Percentiles rank a stretch among this genome's conserved stretches.
Conservation (phyloP, 2,329 filamentous ascomycete species). For the Colletotrichum sublineola region DNA sequence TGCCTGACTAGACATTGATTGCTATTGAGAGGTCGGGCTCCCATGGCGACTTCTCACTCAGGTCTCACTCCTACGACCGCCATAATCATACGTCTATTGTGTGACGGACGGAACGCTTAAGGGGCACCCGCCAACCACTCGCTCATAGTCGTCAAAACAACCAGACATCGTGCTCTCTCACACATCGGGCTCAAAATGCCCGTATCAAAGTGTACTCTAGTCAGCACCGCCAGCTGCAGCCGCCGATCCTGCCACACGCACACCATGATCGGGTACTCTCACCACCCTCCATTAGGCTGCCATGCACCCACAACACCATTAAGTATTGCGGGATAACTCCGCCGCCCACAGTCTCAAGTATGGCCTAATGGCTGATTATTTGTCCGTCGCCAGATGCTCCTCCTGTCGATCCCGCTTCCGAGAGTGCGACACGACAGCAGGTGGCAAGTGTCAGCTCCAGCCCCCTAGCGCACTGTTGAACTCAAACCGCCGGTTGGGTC, state of each 20-base stretch:
- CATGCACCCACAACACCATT: slow-evolving; percentile 33
- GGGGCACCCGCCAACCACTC: not conserved
- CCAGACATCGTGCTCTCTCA: slow-evolving; percentile 17
- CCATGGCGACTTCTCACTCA: not conserved
- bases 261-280: slow-evolving; percentile 33
- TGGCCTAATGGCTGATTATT: slow-evolving; percentile 6
- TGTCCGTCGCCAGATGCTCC: slow-evolving; percentile 11
- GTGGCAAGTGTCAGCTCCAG: slow-evolving; percentile 32
- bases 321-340: slow-evolving; percentile 10
- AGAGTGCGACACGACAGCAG: slow-evolving; percentile 36
- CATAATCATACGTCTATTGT: too few relatives aligned
- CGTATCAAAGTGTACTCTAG: slow-evolving; percentile 30
- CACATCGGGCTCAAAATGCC: slow-evolving; percentile 27
- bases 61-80: not conserved
- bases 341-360: slow-evolving; percentile 20
- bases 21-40: not conserved
- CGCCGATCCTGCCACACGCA: slow-evolving; percentile 42
- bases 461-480: slow-evolving; percentile 20
- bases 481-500: slow-evolving; percentile 9
- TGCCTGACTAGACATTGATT: too few relatives aligned
- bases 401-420: slow-evolving; percentile 13
- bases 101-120: not conserved
- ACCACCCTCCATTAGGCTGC: slow-evolving; percentile 32
- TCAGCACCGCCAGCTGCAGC: slow-evolving; percentile 32
- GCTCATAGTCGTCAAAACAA: slow-evolving; percentile 10